phyloP scores from a whole-genome alignment of 2,329 filamentous ascomycete species.

The Fusarium anguioides region DNA sequence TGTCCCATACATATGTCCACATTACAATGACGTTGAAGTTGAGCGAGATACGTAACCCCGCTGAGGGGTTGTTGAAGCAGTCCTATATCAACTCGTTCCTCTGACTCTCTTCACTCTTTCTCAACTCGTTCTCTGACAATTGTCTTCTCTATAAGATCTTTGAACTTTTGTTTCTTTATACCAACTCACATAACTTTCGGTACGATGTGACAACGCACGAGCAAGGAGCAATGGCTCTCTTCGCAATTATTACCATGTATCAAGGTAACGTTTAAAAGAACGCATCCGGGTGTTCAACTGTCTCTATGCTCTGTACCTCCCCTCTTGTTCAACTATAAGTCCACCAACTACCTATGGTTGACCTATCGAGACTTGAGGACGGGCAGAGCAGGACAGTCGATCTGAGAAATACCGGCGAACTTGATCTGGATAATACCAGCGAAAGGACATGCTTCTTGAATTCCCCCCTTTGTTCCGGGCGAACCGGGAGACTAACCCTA shows the following conservation, averaged over 20 bases:
- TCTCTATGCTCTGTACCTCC: conserved; percentile 24
- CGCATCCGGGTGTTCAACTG: conserved; percentile 59
- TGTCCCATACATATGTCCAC: conserved; percentile 14
- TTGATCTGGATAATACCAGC: conserved; percentile 91
- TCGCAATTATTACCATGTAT: conserved; percentile 48
- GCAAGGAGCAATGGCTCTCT: conserved; percentile 41
- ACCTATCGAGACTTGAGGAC: conserved; percentile 13
- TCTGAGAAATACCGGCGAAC: conserved; percentile 86
- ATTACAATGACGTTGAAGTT: conserved; percentile 33
- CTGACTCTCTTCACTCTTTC: not conserved
- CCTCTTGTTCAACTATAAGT: not conserved
- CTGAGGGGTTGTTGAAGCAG: conserved; percentile 29
- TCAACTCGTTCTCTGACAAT: conserved; percentile 4
- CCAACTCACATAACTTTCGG: conserved; percentile 22
- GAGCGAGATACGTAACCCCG: conserved; percentile 34
- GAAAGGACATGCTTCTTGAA: conserved; percentile 84
- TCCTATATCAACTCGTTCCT: conserved; percentile 30
- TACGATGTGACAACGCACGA: conserved; percentile 44
- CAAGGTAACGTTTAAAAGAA: conserved; percentile 61
- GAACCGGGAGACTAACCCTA: conserved; percentile 59
- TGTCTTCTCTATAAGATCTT: not conserved
- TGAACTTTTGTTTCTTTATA: not conserved
- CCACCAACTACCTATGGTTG: not conserved
- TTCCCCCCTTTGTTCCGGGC: conserved; percentile 44
- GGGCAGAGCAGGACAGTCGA: conserved; percentile 48